Percentiles rank a stretch among this genome's conserved stretches.
phyloP scores from a whole-genome alignment of 2,329 filamentous ascomycete species.

The Dendryphion nanum region DNA sequence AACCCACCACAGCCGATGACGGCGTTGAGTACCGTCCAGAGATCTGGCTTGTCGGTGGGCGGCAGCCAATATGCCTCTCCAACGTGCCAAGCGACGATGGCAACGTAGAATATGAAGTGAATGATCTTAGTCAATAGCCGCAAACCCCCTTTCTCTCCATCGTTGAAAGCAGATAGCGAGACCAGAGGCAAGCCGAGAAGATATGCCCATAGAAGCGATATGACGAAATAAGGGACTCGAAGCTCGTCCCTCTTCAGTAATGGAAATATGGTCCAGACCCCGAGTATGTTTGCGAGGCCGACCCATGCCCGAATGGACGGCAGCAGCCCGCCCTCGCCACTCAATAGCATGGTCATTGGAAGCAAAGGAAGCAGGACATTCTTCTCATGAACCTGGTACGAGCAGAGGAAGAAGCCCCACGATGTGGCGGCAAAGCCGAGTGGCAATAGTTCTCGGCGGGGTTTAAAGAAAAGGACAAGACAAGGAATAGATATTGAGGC shows the following conservation, averaged over 20 bases:
- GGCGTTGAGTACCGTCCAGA: constrained; percentile 93
- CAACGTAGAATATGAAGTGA: constrained; percentile 72
- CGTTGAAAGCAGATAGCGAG: constrained; percentile 66
- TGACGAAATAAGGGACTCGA: constrained; percentile 76
- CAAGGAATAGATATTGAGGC: constrained; percentile 77
- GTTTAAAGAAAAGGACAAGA: constrained; percentile 73
- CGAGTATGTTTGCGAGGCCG: constrained; percentile 90
- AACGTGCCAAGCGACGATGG: constrained; percentile 80
- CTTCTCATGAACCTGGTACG: constrained; percentile 98
- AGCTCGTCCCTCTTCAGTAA: constrained; percentile 83
- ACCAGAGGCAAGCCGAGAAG: constrained; percentile 82
- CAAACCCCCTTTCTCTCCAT: constrained; percentile 41
- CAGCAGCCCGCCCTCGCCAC: constrained; percentile 72
- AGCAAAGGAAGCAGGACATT: constrained; percentile 88
- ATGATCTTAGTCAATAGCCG: constrained; percentile 64
- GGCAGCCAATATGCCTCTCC: constrained; percentile 67
- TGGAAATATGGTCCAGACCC: constrained; percentile 91
- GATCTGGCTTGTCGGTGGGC: constrained; percentile 77
- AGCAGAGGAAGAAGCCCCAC: constrained; percentile 97
- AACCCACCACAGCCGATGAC: constrained; percentile 84
- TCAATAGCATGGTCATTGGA: constrained; percentile 87
- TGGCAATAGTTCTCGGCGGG: constrained; percentile 73
- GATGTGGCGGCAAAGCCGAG: constrained; percentile 78
- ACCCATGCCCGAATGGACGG: constrained; percentile 83
- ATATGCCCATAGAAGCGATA: constrained; percentile 88